phyloP scores from a whole-genome alignment of 306 rosid species.

The Castanea sativa region DNA sequence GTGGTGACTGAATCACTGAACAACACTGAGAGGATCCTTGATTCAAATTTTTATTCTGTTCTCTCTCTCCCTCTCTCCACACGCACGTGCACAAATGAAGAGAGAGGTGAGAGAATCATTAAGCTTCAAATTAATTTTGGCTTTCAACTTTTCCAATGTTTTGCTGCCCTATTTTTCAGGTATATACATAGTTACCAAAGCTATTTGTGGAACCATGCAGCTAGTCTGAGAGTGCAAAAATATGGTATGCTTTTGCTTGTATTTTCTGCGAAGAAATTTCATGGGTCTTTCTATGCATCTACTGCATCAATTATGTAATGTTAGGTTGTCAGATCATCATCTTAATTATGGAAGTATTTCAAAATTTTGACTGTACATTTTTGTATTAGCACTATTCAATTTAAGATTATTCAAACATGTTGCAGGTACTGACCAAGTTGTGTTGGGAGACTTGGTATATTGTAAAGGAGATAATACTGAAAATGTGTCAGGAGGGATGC shows the following conservation, averaged over 20 bases:
- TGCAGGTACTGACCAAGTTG: constrained; percentile 71
- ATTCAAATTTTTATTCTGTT: no score
- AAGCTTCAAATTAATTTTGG: not conserved
- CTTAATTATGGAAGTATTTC: constrained; percentile 24
- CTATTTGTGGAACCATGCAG: constrained; percentile 94
- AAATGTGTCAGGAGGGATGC: constrained; percentile 33
- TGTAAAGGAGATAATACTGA: constrained; percentile 54
- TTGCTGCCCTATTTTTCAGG: constrained; percentile 40
- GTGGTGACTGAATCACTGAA: not conserved
- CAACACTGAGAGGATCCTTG: no score
- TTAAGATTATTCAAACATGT: constrained; percentile 21
- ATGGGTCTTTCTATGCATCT: constrained; percentile 2
- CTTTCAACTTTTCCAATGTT: constrained; percentile 6
- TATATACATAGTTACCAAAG: constrained; percentile 97
- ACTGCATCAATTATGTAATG: constrained; percentile 1
- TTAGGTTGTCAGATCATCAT: not conserved
- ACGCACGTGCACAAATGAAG: not conserved
- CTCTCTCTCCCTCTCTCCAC: not conserved
- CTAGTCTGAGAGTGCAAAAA: constrained; percentile 84
- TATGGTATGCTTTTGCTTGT: constrained; percentile 56
- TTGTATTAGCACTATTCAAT: not conserved
- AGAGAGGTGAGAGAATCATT: constrained; percentile 6
- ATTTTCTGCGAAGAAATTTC: not conserved
- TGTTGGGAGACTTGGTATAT: constrained; percentile 82
- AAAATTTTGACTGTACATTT: constrained; percentile 3